Evolutionary conservation across 1,139 yeast genomes (phyloP).

Genomic region (Yamadazyma trypodendri): DNA sequence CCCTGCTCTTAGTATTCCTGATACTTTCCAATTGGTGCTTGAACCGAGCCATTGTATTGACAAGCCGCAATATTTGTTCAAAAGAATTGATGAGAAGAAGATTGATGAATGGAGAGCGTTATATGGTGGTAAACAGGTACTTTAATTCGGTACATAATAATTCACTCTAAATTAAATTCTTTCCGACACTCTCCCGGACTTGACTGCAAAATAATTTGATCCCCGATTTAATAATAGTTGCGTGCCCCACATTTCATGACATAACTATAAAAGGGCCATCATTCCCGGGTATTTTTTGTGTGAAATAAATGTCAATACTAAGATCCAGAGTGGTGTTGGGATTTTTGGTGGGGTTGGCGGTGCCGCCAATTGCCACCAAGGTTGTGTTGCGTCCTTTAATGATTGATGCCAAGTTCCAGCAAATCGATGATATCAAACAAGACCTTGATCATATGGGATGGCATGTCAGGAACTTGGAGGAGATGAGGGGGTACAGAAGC

Average conservation of each 20-base stretch:
- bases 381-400: constrained; percentile 25
- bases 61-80: constrained; percentile 87
- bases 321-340: constrained; percentile 20
- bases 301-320: constrained; percentile 10
- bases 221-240: constrained; percentile 1
- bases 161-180: no score
- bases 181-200: constrained; percentile 1
- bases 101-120: constrained; percentile 82
- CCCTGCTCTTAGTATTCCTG: constrained; percentile 76
- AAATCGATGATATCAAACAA: constrained; percentile 32
- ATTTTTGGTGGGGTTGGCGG: constrained; percentile 26
- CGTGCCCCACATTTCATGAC: constrained; percentile 2
- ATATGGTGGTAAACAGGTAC: constrained; percentile 71
- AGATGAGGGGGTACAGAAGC: constrained; percentile 26
- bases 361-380: constrained; percentile 33
- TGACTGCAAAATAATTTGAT: constrained; percentile 3
- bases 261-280: constrained; percentile 4
- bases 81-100: constrained; percentile 87
- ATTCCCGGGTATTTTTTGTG: background rate
- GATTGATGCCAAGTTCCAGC: constrained; percentile 26
- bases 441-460: constrained; percentile 40
- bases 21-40: constrained; percentile 66
- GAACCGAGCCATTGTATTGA: constrained; percentile 85
- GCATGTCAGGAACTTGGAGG: constrained; percentile 36
- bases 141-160: constrained; percentile 2